Conservation (phyloP, 2,329 filamentous ascomycete genomes). For the Cadophora sp. region DNA sequence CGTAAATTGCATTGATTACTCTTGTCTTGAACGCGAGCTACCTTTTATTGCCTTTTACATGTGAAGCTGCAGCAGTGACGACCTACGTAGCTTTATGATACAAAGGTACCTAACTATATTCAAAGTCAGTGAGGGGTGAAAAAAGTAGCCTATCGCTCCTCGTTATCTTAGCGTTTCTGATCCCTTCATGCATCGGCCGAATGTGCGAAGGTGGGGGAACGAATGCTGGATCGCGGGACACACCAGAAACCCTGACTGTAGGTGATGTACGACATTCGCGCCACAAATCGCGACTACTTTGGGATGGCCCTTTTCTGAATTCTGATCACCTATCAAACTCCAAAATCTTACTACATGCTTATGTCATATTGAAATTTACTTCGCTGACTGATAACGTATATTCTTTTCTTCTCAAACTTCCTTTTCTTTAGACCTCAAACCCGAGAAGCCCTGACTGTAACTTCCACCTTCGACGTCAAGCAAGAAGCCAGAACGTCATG, state of each 20-base stretch:
- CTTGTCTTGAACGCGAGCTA: neutral
- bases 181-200: neutral
- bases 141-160: slow-evolving; percentile 11
- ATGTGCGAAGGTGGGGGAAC: neutral
- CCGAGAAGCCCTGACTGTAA: neutral
- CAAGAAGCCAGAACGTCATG: slow-evolving; percentile 51
- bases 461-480: neutral
- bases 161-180: slow-evolving; percentile 10
- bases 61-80: neutral
- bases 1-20: neutral
- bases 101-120: too few relatives aligned
- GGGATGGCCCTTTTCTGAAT: neutral
- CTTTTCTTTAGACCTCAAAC: neutral
- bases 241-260: neutral
- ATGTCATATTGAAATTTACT: neutral
- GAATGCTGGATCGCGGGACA: neutral
- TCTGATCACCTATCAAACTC: slow-evolving; percentile 1
- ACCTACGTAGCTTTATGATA: neutral
- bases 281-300: slow-evolving; percentile 13
- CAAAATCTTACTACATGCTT: neutral
- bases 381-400: neutral
- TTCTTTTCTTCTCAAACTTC: neutral
- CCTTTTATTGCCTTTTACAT: neutral
- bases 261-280: slow-evolving; percentile 13
- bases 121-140: neutral